These are phyloP conservation scores for Rheum nobile DNA, from an alignment of 148 eudicot genomes.

Conservation along the genomic window DNA sequence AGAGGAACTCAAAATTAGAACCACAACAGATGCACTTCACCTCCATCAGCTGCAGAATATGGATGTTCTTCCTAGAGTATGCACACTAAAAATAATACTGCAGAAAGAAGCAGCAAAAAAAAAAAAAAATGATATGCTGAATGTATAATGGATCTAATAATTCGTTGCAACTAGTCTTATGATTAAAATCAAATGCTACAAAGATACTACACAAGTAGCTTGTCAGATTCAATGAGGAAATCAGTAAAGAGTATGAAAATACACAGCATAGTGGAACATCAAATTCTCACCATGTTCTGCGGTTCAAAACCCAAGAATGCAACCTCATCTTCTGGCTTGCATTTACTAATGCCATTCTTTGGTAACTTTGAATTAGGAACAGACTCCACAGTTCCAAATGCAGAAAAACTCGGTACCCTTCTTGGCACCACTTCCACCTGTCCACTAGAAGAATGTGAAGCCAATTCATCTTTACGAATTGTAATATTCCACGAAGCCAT, in stretches of 20 bases:
- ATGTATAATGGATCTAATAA: background rate
- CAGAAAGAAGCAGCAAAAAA: slow-evolving; percentile 16
- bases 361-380: slow-evolving; percentile 41
- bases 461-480: slow-evolving; percentile 30
- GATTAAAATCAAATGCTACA: background rate
- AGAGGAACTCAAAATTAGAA: background rate
- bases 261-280: background rate
- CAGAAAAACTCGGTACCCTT: slow-evolving; percentile 57
- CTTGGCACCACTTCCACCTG: slow-evolving; percentile 34
- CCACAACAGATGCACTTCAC: background rate
- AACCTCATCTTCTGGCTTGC: slow-evolving; percentile 46
- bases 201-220: background rate
- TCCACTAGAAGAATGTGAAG: slow-evolving; percentile 22
- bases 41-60: slow-evolving; percentile 34
- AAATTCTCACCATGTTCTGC: slow-evolving; percentile 29
- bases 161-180: background rate
- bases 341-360: slow-evolving; percentile 57
- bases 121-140: background rate
- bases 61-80: slow-evolving; percentile 15
- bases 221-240: slow-evolving; percentile 49
- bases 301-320: slow-evolving; percentile 35
- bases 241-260: background rate
- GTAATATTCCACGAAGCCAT: slow-evolving; percentile 52
- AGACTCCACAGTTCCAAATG: slow-evolving; percentile 49
- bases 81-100: slow-evolving; percentile 26